phyloP scores from a whole-genome alignment of 768 basidiomycete genomes.

The Tylopilus intermedius region DNA sequence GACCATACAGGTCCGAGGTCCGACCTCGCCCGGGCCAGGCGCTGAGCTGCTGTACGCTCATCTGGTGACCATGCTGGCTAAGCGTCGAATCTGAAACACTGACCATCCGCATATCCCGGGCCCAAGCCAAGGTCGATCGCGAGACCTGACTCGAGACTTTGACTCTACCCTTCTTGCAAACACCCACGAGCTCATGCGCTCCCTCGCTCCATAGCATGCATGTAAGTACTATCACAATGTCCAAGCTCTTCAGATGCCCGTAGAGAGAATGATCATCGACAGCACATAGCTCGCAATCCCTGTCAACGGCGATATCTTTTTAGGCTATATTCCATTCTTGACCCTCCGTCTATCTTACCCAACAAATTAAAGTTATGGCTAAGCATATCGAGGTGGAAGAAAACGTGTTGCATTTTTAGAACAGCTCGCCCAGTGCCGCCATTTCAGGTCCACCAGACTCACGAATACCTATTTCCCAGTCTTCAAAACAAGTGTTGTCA shows the following conservation, averaged over 20 bases:
- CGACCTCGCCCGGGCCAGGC: too few species aligned
- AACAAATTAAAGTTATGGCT: slow-evolving; percentile 1
- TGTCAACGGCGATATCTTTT: not conserved
- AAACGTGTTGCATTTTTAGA: slow-evolving; percentile 38
- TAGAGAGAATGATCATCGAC: not conserved
- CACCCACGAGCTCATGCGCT: not conserved
- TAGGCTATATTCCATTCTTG: slow-evolving; percentile 1
- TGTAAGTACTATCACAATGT: not conserved
- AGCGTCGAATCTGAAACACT: not conserved
- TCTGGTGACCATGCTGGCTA: not conserved
- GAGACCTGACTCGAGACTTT: too few species aligned
- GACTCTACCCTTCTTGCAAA: too few species aligned
- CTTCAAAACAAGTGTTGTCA: slow-evolving; percentile 33
- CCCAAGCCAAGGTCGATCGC: too few species aligned
- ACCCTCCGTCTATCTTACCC: slow-evolving; percentile 9
- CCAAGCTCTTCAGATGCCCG: not conserved
- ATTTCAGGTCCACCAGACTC: slow-evolving; percentile 83
- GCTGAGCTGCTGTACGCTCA: too few species aligned
- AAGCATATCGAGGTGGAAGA: slow-evolving; percentile 2
- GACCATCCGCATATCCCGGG: not conserved
- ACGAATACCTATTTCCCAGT: slow-evolving; percentile 87
- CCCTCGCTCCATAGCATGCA: not conserved
- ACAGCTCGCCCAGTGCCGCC: slow-evolving; percentile 71
- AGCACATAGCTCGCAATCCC: not conserved
- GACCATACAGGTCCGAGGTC: too few species aligned